Evolutionary conservation across 768 basidiomycete species (phyloP), one percentile per base, ranked within the genome.

Genomic region (Butyriboletus loyo): DNA sequence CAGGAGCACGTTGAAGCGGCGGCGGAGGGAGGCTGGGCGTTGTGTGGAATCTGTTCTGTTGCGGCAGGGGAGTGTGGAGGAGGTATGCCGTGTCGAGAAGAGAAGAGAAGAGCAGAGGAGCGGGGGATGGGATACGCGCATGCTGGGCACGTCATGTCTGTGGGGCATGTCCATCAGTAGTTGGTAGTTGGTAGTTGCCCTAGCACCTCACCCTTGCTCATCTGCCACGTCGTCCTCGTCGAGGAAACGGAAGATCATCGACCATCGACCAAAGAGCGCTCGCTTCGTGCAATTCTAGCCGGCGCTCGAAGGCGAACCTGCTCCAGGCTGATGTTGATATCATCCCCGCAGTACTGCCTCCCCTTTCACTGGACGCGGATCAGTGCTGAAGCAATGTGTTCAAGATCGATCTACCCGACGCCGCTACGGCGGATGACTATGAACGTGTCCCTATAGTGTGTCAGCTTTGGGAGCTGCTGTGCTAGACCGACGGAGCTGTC

Each of bases 391-490:
- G 52, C 85, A 92, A 67, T 96, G 98, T 64, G 79, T 98, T 4
- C 77, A 77, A 17, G 85, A 85, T 14, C 80, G 85, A 85, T 14
- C 80, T 96, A 6, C 92, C 92, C 0, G 87, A 89, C 7, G 68
- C 70, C 47, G 84, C 94, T 1, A 84, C 89, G 0, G 71, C 89
- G 17, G 85, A 89, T 0, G 96, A 95, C 68, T 99, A 98, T 65
- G 82, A 83, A 32, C 87, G 92, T 19, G 83, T 98, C 0, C 97
- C 97, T 0, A n/a, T n/a, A n/a, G n/a, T n/a, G 86, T 99, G 15
- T 86, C 88, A 6, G 87, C 91, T 50, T 99, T 98, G 59, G 96
- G 97, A 7, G 85, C 89, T 5, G 97, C 97, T 7, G 80, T 98
- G 60, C 76, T 97, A 5, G 93, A 89, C 89, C 54, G 85, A 89